phyloP scores from a whole-genome alignment of 208 protist species.

The Trypanosoma brucei region DNA sequence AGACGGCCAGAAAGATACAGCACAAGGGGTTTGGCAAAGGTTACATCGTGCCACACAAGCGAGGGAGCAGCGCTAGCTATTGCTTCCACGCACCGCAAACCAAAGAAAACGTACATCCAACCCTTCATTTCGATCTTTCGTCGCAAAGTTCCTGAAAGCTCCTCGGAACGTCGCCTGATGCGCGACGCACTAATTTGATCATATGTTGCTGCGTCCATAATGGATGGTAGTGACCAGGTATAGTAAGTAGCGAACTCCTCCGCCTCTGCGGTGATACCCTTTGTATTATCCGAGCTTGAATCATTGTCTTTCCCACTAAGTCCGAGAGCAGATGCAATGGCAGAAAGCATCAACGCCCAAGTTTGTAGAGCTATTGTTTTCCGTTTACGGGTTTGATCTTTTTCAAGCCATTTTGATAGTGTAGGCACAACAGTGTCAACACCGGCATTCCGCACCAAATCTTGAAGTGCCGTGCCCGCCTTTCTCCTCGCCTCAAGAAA shows the following conservation, averaged over 20 bases:
- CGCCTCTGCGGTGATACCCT: conserved; percentile 23
- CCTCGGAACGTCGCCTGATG: conserved; percentile 5
- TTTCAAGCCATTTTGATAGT: conserved; percentile 52
- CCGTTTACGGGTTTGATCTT: conserved; percentile 34
- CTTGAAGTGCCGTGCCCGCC: conserved; percentile 55
- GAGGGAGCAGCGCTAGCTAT: conserved; percentile 42
- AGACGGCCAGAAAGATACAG: conserved; percentile 38
- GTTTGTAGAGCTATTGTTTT: conserved; percentile 66
- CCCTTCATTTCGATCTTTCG: conserved; percentile 59
- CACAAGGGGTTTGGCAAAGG: conserved; percentile 30
- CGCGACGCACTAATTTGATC: conserved; percentile 45
- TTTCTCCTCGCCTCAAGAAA: conserved; percentile 48
- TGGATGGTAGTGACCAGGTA: conserved; percentile 50
- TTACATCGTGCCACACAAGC: conserved; percentile 42
- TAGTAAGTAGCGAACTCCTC: conserved; percentile 47
- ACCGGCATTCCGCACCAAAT: conserved; percentile 61
- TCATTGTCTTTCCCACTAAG: conserved; percentile 2
- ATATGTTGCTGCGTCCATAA: conserved; percentile 59
- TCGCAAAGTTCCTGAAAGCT: conserved; percentile 32
- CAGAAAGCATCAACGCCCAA: conserved; percentile 65
- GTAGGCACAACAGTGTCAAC: conserved; percentile 73
- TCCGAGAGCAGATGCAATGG: conserved; percentile 22
- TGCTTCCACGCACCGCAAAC: conserved; percentile 65
- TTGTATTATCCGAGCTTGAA: conserved; percentile 10
- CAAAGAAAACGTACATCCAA: conserved; percentile 81